Conservation (phyloP, 2,329 filamentous ascomycete species). For the Fusarium equiseti region DNA sequence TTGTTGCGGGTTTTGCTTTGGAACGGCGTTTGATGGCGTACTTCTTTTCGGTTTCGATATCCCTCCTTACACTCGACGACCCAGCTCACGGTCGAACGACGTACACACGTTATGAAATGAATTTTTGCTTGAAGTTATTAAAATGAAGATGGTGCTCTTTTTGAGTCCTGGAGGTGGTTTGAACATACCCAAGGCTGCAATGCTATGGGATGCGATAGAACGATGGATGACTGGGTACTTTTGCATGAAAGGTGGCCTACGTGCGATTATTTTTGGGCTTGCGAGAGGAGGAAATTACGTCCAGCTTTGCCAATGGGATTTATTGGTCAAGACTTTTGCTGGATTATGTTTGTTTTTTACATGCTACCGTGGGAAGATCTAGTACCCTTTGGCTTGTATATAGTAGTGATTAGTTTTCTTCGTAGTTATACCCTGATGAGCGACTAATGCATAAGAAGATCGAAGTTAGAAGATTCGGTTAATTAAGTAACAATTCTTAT, state of each 20-base stretch:
- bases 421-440: constrained; percentile 55
- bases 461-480: constrained; percentile 44
- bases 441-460: constrained; percentile 50
- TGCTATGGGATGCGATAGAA: constrained; percentile 11
- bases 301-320: constrained; percentile 33
- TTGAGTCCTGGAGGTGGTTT: constrained; percentile 19
- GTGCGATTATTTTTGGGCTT: constrained; percentile 38
- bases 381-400: constrained; percentile 44
- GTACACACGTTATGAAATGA: constrained; percentile 47
- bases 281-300: constrained; percentile 19
- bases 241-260: constrained; percentile 38
- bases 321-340: constrained; percentile 38
- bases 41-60: constrained; percentile 46
- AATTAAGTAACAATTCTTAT: constrained; percentile 28
- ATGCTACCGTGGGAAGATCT: constrained; percentile 33
- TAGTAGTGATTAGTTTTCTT: constrained; percentile 51
- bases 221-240: constrained; percentile 38
- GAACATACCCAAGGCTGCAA: constrained; percentile 17
- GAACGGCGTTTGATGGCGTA: constrained; percentile 47
- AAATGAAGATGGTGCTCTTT: constrained; percentile 36
- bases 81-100: constrained; percentile 45
- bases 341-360: constrained; percentile 38
- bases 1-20: constrained; percentile 34
- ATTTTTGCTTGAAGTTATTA: constrained; percentile 40
- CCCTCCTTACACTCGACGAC: constrained; percentile 48